These are phyloP conservation scores for Lindgomyces ingoldianus DNA, from an alignment of 495 filamentous ascomycete species.

Conservation along the genomic window DNA sequence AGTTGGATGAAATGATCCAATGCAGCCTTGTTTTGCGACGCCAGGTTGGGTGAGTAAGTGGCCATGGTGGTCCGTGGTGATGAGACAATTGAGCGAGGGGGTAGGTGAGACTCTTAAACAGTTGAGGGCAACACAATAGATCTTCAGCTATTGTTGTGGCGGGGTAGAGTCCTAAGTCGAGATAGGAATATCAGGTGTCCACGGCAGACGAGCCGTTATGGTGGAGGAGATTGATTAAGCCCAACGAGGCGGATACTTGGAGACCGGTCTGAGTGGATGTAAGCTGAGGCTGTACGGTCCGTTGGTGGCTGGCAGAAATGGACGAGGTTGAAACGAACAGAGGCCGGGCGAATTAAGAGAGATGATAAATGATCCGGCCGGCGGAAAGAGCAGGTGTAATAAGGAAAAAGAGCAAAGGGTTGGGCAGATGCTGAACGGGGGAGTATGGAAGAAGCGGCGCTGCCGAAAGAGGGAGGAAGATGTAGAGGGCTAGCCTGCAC, in stretches of 20 bases:
- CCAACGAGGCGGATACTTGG: conserved; percentile 32
- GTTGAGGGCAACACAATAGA: not conserved
- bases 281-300: conserved; percentile 34
- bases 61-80: conserved; percentile 20
- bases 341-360: conserved; percentile 19
- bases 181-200: conserved; percentile 15
- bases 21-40: conserved; percentile 70
- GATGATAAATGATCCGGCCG: conserved; percentile 26
- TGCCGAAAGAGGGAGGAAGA: conserved; percentile 19
- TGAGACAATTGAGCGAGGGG: not conserved
- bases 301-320: conserved; percentile 11
- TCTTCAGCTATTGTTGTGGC: conserved; percentile 7
- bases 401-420: conserved; percentile 5
- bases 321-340: conserved; percentile 26
- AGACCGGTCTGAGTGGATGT: conserved; percentile 26
- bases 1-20: conserved; percentile 86
- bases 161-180: not conserved
- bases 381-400: conserved; percentile 26
- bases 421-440: not conserved
- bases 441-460: conserved; percentile 33
- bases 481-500: conserved; percentile 23
- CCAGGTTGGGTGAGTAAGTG: conserved; percentile 45
- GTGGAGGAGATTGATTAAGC: conserved; percentile 28
- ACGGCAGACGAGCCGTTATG: conserved; percentile 1
- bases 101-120: conserved; percentile 29